Evolutionary conservation across 768 basidiomycete genomes (phyloP).

Genomic region (Tulasnella sp.): DNA sequence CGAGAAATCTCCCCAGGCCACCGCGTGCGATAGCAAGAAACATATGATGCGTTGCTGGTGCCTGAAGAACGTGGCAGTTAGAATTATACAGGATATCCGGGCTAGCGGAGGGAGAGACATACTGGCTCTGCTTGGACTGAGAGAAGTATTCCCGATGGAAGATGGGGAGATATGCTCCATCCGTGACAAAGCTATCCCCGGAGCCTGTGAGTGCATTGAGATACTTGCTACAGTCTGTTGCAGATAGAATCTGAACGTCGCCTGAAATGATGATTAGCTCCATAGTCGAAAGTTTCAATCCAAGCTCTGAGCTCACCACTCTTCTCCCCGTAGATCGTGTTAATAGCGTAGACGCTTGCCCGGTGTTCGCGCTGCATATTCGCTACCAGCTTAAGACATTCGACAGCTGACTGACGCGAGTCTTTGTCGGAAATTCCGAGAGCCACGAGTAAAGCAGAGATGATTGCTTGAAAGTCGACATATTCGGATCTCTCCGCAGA

Average conservation of each 20-base stretch:
- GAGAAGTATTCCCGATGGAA: conserved; percentile 51
- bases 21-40: conserved; percentile 72
- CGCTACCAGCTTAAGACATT: conserved; percentile 46
- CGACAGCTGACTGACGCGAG: conserved; percentile 46
- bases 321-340: conserved; percentile 58
- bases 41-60: conserved; percentile 65
- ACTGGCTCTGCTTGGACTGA: conserved; percentile 35
- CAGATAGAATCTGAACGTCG: conserved; percentile 59
- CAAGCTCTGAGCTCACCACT: conserved; percentile 40
- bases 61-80: conserved; percentile 33
- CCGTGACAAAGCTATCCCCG: conserved; percentile 23
- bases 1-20: conserved; percentile 42
- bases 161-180: conserved; percentile 47
- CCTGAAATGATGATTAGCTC: not conserved
- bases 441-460: conserved; percentile 61
- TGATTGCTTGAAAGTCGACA: conserved; percentile 70
- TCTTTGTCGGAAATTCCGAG: conserved; percentile 41
- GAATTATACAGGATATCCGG: conserved; percentile 38
- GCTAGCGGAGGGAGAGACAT: conserved; percentile 55
- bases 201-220: conserved; percentile 28
- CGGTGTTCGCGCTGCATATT: conserved; percentile 33
- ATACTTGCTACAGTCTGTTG: conserved; percentile 54
- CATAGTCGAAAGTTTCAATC: not conserved
- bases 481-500: conserved; percentile 33
- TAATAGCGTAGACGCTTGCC: conserved; percentile 59